Conservation (phyloP, 345 rosid genomes). For the Aegle marmelos region DNA sequence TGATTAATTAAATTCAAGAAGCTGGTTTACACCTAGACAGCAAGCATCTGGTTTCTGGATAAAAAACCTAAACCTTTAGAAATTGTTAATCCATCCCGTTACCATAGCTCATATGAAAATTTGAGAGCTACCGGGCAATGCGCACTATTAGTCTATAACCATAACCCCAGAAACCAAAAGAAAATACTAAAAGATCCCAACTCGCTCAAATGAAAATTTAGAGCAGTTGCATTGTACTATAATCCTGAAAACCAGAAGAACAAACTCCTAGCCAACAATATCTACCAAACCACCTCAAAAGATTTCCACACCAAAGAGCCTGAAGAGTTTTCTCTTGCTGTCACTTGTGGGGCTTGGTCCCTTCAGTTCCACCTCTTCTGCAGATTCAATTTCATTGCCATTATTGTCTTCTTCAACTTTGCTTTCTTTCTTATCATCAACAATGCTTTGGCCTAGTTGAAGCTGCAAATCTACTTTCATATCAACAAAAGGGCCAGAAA, state of each 20-base stretch:
- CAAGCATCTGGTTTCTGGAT: background rate
- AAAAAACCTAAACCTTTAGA: background rate
- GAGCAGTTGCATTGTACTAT: background rate
- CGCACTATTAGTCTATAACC: background rate
- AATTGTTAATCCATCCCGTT: background rate
- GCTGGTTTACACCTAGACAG: background rate
- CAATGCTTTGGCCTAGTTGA: background rate
- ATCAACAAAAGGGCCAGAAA: background rate
- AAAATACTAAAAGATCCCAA: background rate
- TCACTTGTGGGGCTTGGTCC: background rate
- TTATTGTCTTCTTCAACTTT: background rate
- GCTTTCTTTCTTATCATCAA: background rate
- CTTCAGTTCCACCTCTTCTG: background rate
- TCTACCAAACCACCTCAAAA: conserved; percentile 3
- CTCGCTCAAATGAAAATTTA: background rate
- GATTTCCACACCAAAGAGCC: conserved; percentile 47
- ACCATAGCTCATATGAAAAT: background rate
- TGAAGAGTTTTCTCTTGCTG: conserved; percentile 23
- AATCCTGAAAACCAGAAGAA: background rate
- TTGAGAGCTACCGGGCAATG: background rate
- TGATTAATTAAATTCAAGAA: background rate
- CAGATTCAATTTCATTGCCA: background rate
- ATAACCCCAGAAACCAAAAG: background rate
- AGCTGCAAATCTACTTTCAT: conserved; percentile 9
- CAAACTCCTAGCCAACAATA: background rate